These are phyloP conservation scores for Capsicum pubescens DNA, from an alignment of 257 asterid genomes.

Conservation along the genomic window DNA sequence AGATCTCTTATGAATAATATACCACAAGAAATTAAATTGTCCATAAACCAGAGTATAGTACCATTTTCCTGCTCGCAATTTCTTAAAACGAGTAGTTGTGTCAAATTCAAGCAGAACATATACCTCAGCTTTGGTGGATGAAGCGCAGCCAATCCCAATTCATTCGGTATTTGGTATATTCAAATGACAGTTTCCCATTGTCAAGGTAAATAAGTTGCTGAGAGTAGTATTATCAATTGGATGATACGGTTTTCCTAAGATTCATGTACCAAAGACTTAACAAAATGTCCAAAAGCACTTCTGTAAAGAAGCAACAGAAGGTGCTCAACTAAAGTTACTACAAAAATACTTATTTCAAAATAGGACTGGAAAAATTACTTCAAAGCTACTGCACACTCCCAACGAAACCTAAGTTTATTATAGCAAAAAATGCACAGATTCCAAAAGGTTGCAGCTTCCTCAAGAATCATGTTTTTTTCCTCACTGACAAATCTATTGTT, in stretches of 20 bases:
- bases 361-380: background rate
- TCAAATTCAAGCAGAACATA: background rate
- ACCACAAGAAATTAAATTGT: background rate
- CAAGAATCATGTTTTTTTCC: background rate
- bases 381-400: background rate
- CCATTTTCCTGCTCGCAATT: background rate
- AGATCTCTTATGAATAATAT: background rate
- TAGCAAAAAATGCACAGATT: conserved; percentile 16
- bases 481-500: background rate
- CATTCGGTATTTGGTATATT: conserved; percentile 14
- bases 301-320: background rate
- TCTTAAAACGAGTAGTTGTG: background rate
- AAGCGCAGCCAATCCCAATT: background rate
- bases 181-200: background rate
- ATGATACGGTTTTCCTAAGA: background rate
- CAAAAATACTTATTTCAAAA: background rate
- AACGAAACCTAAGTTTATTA: background rate
- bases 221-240: background rate
- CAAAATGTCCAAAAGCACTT: background rate
- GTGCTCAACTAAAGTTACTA: conserved; percentile 4
- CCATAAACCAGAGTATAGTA: conserved; percentile 10
- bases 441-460: background rate
- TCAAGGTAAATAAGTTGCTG: background rate
- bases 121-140: conserved; percentile 10
- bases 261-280: background rate